Evolutionary conservation across 2,329 filamentous ascomycete genomes (phyloP).

Genomic region (Leptodontidium sp.): DNA sequence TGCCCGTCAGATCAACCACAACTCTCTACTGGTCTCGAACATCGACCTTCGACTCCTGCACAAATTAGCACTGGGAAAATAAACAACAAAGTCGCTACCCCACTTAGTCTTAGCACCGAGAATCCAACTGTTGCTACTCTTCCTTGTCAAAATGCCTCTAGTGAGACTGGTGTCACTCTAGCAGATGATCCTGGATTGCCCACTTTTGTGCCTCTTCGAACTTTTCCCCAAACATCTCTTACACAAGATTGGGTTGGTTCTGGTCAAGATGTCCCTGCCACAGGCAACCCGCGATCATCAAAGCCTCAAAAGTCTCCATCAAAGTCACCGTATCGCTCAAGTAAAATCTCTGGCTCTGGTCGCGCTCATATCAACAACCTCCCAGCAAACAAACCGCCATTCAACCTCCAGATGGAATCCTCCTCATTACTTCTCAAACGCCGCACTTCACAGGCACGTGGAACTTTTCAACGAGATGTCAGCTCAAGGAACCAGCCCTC

Average conservation of each 20-base stretch:
- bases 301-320: background rate
- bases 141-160: background rate
- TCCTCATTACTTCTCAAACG: too few relatives aligned
- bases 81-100: background rate
- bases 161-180: background rate
- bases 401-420: too few relatives aligned
- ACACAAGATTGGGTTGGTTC: too few relatives aligned
- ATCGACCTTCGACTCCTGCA: background rate
- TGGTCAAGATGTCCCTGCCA: background rate
- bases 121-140: background rate
- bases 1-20: background rate
- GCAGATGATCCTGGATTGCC: background rate
- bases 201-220: too few relatives aligned
- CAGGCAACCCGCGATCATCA: background rate
- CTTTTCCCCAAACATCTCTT: too few relatives aligned
- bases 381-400: too few relatives aligned
- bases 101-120: background rate
- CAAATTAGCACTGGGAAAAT: background rate
- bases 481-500: too few relatives aligned
- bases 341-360: too few relatives aligned
- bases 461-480: too few relatives aligned
- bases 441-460: too few relatives aligned
- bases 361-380: too few relatives aligned
- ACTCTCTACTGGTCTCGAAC: background rate
- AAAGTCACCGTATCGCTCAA: too few relatives aligned